A percentile compares a stretch with the other conserved stretches of the same genome.
phyloP scores from a whole-genome alignment of 805 yeast species.

The Ogataea neopini region DNA sequence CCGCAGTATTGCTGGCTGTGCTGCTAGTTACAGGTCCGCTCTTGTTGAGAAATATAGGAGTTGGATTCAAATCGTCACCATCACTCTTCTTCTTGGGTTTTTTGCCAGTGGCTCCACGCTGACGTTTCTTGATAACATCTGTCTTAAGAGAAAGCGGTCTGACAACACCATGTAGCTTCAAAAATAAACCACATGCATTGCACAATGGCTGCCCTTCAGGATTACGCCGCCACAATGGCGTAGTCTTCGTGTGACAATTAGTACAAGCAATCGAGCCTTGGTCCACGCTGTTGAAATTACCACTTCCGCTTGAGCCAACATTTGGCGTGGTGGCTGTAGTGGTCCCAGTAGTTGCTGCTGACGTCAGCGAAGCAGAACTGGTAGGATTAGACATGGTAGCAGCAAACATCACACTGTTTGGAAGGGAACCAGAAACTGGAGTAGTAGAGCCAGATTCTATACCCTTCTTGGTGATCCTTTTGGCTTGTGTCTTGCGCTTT shows the following conservation, averaged over 20 bases:
- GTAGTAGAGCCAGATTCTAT: constrained; percentile 16
- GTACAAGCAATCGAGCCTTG: constrained; percentile 52
- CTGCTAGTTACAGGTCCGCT: constrained; percentile 11
- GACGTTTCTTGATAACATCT: constrained; percentile 90
- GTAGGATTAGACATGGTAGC: constrained; percentile 11
- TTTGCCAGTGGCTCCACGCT: constrained; percentile 48
- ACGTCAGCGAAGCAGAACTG: constrained; percentile 7
- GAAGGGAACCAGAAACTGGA: constrained; percentile 16
- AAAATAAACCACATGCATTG: constrained; percentile 93
- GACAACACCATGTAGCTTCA: constrained; percentile 92
- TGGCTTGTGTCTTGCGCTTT: constrained; percentile 19
- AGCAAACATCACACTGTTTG: constrained; percentile 11
- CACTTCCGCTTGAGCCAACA: neutral
- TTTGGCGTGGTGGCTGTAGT: constrained; percentile 9
- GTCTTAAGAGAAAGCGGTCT: constrained; percentile 79
- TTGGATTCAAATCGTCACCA: constrained; percentile 53
- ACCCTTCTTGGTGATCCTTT: constrained; percentile 12
- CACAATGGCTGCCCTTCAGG: constrained; percentile 92
- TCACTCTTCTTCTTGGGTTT: constrained; percentile 37
- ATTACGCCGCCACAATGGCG: constrained; percentile 94
- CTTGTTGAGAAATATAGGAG: constrained; percentile 35
- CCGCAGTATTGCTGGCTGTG: neutral
- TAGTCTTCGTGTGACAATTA: constrained; percentile 87
- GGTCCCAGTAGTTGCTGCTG: constrained; percentile 12
- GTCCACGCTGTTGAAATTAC: constrained; percentile 12